Evolutionary conservation across 73 alveolate genomes (phyloP).

Genomic region (Paramecium caudatum): DNA sequence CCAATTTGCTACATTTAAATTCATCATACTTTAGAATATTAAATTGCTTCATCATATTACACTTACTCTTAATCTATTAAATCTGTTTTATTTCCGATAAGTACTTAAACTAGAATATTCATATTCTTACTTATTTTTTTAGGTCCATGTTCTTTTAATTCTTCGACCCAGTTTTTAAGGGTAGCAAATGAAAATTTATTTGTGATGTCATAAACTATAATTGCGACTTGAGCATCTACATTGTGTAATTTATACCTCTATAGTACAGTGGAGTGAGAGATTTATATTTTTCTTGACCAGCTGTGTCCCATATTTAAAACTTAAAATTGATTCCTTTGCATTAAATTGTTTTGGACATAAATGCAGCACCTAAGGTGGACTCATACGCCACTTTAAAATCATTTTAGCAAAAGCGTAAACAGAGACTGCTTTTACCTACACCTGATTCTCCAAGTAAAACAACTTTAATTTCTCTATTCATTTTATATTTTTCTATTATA

Average conservation of each 20-base stretch:
- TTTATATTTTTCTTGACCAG: constrained; percentile 81
- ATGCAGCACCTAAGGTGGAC: constrained; percentile 73
- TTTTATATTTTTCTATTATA: neutral
- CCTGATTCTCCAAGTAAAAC: constrained; percentile 75
- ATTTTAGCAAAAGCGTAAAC: constrained; percentile 64
- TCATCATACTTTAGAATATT: constrained; percentile 60
- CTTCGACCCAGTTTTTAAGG: constrained; percentile 67
- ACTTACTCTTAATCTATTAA: constrained; percentile 72
- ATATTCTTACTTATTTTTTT: constrained; percentile 60
- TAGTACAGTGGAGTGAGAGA: constrained; percentile 78
- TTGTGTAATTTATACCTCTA: constrained; percentile 51
- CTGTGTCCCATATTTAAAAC: constrained; percentile 81
- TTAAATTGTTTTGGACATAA: constrained; percentile 51
- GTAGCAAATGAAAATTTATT: constrained; percentile 67
- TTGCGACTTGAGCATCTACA: constrained; percentile 82
- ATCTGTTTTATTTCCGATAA: constrained; percentile 72
- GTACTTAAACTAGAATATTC: constrained; percentile 53
- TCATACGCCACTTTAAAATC: constrained; percentile 43
- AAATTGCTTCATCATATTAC: constrained; percentile 70
- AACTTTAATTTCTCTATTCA: constrained; percentile 69
- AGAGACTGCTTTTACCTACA: constrained; percentile 78
- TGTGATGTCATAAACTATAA: constrained; percentile 82
- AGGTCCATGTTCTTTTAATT: constrained; percentile 74
- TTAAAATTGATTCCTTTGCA: constrained; percentile 66
- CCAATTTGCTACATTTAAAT: constrained; percentile 16